Percentiles rank a stretch among this genome's conserved stretches.
phyloP scores from a whole-genome alignment of 2,329 filamentous ascomycete species.

The Plectosphaerella sp. region DNA sequence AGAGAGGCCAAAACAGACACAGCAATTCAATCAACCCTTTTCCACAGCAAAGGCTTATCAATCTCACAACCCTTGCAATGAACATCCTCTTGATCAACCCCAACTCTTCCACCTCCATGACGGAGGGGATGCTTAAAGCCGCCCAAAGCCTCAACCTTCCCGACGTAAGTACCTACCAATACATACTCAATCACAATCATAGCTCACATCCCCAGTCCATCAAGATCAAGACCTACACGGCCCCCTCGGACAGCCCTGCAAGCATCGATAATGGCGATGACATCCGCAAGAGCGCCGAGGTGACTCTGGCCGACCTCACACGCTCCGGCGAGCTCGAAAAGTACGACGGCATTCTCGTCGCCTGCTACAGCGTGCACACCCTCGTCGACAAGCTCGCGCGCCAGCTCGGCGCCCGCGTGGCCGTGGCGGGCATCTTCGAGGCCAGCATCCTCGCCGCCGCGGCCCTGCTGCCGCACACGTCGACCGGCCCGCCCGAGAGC shows the following conservation, averaged over 20 bases:
- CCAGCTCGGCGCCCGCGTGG: slow-evolving; percentile 23
- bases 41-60: too few relatives aligned
- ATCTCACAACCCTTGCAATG: slow-evolving; percentile 13
- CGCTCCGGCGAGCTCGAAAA: slow-evolving; percentile 27
- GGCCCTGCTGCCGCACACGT: slow-evolving; percentile 37
- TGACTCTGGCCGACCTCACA: slow-evolving; percentile 50
- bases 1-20: too few relatives aligned
- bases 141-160: slow-evolving; percentile 37
- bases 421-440: slow-evolving; percentile 83
- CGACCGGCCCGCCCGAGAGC: slow-evolving; percentile 21
- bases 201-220: slow-evolving; percentile 28
- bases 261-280: slow-evolving; percentile 77
- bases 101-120: slow-evolving; percentile 73
- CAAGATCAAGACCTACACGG: slow-evolving; percentile 61
- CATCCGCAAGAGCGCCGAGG: slow-evolving; percentile 56
- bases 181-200: neutral
- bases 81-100: slow-evolving; percentile 72
- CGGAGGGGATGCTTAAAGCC: slow-evolving; percentile 52
- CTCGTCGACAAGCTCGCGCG: slow-evolving; percentile 58
- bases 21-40: too few relatives aligned
- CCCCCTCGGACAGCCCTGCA: slow-evolving; percentile 54
- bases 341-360: slow-evolving; percentile 77
- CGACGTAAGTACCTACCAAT: slow-evolving; percentile 21
- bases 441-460: slow-evolving; percentile 66
- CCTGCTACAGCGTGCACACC: slow-evolving; percentile 83